Evolutionary conservation across 2,329 filamentous ascomycete species (phyloP).

Genomic region (Aspergillus pseudoterreus): DNA sequence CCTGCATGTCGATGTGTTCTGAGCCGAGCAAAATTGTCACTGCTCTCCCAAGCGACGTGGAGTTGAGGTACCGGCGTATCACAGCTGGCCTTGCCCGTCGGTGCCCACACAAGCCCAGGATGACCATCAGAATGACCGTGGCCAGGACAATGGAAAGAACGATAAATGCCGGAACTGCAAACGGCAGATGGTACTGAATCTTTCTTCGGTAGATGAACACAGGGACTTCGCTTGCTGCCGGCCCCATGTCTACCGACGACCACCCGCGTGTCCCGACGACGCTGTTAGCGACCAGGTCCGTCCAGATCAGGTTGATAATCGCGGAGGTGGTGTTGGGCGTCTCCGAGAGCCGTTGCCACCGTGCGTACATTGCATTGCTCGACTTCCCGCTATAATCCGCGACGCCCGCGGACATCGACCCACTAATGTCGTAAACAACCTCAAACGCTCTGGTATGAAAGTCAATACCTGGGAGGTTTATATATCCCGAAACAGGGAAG

Average conservation of each 20-base stretch:
- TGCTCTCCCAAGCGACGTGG: no score
- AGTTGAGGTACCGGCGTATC: no score
- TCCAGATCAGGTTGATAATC: constrained; percentile 1
- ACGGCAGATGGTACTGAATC: no score
- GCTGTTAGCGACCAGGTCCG: background rate
- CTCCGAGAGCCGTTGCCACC: background rate
- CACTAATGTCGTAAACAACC: background rate
- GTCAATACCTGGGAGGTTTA: background rate
- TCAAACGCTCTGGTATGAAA: background rate
- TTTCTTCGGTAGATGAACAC: no score
- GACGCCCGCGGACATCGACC: background rate
- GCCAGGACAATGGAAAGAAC: no score
- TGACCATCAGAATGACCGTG: no score
- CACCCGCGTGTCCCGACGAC: background rate
- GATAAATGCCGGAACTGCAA: no score
- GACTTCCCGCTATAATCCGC: background rate
- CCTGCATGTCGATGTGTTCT: no score
- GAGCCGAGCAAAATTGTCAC: no score
- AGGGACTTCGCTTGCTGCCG: no score
- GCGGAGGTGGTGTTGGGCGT: background rate
- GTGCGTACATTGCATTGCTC: background rate
- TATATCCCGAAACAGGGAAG: background rate
- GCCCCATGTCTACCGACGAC: background rate
- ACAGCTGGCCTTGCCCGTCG: no score
- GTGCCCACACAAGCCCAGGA: no score